A percentile compares a stretch with the other conserved stretches of the same genome.
Conservation (phyloP, 768 basidiomycete species). For the Boletus rubescentipes region DNA sequence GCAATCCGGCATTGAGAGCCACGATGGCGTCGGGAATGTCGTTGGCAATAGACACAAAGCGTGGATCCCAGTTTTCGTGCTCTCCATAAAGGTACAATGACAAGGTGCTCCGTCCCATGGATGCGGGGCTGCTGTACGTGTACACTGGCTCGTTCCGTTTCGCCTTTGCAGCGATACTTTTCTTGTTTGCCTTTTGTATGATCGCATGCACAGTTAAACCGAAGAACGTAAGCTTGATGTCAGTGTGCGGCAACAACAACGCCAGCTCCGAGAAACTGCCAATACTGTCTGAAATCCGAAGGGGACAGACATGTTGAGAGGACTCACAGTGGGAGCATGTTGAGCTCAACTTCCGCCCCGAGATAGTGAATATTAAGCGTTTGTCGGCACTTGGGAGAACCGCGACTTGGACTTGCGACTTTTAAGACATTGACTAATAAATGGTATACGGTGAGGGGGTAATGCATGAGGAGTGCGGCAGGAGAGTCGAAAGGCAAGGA, state of each 20-base stretch:
- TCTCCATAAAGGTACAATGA: slow-evolving; percentile 36
- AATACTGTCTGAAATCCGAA: neutral
- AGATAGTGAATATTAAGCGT: slow-evolving; percentile 37
- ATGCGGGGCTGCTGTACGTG: slow-evolving; percentile 36
- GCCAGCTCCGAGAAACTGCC: slow-evolving; percentile 47
- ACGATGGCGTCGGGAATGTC: slow-evolving; percentile 42
- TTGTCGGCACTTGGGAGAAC: slow-evolving; percentile 23
- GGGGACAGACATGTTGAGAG: neutral
- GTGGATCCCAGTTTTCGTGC: slow-evolving; percentile 27
- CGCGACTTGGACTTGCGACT: slow-evolving; percentile 25
- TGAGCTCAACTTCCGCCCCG: slow-evolving; percentile 41
- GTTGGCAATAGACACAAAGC: slow-evolving; percentile 16
- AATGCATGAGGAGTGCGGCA: slow-evolving; percentile 45
- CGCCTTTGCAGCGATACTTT: slow-evolving; percentile 32
- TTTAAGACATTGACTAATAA: slow-evolving; percentile 37
- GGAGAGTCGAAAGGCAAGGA: slow-evolving; percentile 42
- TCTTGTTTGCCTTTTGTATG: slow-evolving; percentile 31
- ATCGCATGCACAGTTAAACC: slow-evolving; percentile 35
- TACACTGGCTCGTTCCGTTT: slow-evolving; percentile 31
- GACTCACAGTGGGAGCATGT: slow-evolving; percentile 41
- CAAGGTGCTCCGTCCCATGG: slow-evolving; percentile 39
- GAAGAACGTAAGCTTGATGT: slow-evolving; percentile 43
- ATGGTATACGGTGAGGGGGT: slow-evolving; percentile 41
- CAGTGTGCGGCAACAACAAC: slow-evolving; percentile 43
- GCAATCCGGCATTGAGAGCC: slow-evolving; percentile 41